Conservation (phyloP, 495 filamentous ascomycete species). For the Monascus purpureus region DNA sequence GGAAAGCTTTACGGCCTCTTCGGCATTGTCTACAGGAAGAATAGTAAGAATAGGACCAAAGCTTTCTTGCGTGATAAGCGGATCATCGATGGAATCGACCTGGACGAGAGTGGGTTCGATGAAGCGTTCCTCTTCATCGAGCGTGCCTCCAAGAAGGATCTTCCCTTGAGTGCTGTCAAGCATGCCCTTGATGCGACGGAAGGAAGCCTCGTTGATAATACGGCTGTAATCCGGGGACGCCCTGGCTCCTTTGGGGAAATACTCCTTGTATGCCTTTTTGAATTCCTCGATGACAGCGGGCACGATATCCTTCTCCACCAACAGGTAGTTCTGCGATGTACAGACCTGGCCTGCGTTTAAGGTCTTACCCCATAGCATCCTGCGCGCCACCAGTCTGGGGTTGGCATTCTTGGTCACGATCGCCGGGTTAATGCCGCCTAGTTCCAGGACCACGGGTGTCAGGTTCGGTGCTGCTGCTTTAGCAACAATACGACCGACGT, state of each 20-base stretch:
- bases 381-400: conserved; percentile 63
- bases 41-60: conserved; percentile 85
- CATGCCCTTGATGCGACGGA: conserved; percentile 76
- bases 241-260: conserved; percentile 72
- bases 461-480: conserved; percentile 86
- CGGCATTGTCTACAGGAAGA: conserved; percentile 55
- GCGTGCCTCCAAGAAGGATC: conserved; percentile 71
- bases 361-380: conserved; percentile 78
- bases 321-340: conserved; percentile 75
- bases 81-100: conserved; percentile 60
- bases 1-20: conserved; percentile 67
- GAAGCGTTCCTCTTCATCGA: conserved; percentile 64
- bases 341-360: conserved; percentile 82
- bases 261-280: conserved; percentile 56
- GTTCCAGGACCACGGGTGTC: conserved; percentile 77
- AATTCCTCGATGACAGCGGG: conserved; percentile 60
- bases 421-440: conserved; percentile 84
- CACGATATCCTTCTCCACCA: conserved; percentile 63
- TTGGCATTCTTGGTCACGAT: conserved; percentile 75
- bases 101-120: conserved; percentile 78
- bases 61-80: conserved; percentile 64
- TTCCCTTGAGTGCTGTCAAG: conserved; percentile 68
- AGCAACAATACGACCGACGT: conserved; percentile 74
- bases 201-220: conserved; percentile 67
- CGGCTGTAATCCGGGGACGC: conserved; percentile 58